Conservation (phyloP, 2,329 filamentous ascomycete genomes). For the Alternaria arborescens region DNA sequence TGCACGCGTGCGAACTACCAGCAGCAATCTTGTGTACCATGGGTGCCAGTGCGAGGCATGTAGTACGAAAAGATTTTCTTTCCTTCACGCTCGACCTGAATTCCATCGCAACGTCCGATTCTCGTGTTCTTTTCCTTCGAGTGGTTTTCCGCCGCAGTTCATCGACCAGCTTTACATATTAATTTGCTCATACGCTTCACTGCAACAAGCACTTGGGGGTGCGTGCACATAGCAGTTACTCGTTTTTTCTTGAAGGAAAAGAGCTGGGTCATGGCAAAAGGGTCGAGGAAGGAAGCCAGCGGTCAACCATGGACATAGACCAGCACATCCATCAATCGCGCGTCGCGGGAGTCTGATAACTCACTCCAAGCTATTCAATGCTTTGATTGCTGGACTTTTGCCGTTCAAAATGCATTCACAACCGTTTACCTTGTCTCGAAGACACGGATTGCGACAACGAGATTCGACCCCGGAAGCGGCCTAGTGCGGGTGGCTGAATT, state of each 20-base stretch:
- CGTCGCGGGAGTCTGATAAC: background rate
- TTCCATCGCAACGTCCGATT: too few species aligned
- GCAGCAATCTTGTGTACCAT: background rate
- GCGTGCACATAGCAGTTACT: too few species aligned
- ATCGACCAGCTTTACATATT: background rate
- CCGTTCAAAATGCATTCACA: background rate
- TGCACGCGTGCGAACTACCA: background rate
- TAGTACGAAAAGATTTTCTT: background rate
- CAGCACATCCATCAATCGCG: background rate
- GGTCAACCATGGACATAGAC: background rate
- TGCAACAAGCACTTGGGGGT: background rate
- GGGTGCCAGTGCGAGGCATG: background rate
- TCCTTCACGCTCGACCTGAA: background rate
- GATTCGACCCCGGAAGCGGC: background rate
- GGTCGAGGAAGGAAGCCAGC: background rate
- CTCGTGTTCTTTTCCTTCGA: background rate
- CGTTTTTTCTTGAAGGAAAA: background rate
- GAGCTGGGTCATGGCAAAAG: background rate
- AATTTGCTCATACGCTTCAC: background rate
- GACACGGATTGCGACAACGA: background rate
- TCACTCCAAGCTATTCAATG: background rate
- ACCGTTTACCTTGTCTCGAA: background rate
- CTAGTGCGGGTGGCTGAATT: background rate
- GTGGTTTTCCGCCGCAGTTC: background rate
- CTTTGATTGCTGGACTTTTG: background rate